A percentile compares a stretch with the other conserved stretches of the same genome.
These are phyloP conservation scores for Thielaviopsis punctulata DNA, from an alignment of 2,329 filamentous ascomycete genomes.

Conservation along the genomic window DNA sequence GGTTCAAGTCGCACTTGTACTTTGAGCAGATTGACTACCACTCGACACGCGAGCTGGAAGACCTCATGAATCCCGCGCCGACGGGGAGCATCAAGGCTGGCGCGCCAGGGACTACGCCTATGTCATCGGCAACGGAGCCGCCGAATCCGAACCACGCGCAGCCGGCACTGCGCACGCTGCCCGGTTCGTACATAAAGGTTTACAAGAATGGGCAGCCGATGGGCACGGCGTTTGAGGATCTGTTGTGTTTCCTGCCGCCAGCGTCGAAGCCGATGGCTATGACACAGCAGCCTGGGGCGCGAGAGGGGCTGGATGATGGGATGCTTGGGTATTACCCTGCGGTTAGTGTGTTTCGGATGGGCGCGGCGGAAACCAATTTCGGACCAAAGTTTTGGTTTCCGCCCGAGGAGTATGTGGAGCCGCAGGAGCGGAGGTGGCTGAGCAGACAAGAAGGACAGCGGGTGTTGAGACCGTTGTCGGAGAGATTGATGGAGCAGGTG, in stretches of 20 bases:
- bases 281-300: constrained; percentile 39
- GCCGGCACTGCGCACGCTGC: constrained; percentile 68
- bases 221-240: constrained; percentile 73
- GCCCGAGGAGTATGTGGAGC: constrained; percentile 40
- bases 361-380: constrained; percentile 84
- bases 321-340: constrained; percentile 92
- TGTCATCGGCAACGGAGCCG: constrained; percentile 21
- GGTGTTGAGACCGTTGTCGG: constrained; percentile 17
- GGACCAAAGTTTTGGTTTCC: constrained; percentile 86
- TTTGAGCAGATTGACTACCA: constrained; percentile 90
- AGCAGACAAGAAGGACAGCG: neutral
- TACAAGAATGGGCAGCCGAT: constrained; percentile 85
- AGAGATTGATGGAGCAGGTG: constrained; percentile 83
- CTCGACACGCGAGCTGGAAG: constrained; percentile 72
- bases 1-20: constrained; percentile 84
- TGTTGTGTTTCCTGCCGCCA: constrained; percentile 81
- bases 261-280: constrained; percentile 53
- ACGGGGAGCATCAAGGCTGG: constrained; percentile 27
- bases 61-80: constrained; percentile 55
- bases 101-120: constrained; percentile 15
- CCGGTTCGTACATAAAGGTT: constrained; percentile 68
- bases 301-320: constrained; percentile 82
- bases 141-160: constrained; percentile 57
- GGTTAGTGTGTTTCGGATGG: constrained; percentile 79
- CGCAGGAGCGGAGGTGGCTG: constrained; percentile 16